Conservation (phyloP, 345 rosid species). For the Syzygium aromaticum region DNA sequence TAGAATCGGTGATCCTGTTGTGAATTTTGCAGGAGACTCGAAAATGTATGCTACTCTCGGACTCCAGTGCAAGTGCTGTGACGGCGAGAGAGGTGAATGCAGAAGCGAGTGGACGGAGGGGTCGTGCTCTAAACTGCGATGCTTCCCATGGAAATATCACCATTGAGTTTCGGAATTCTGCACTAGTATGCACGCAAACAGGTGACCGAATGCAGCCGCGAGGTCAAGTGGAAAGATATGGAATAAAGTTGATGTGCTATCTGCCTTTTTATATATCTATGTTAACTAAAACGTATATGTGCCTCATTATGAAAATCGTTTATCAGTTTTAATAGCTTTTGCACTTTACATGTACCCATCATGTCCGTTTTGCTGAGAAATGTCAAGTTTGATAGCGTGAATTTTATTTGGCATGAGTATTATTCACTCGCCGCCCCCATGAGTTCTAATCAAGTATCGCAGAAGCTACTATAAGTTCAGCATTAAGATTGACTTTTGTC, state of each 20-base stretch:
- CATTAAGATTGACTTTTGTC: neutral
- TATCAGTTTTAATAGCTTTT: neutral
- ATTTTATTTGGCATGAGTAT: neutral
- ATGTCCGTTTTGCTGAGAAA: neutral
- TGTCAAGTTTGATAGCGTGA: neutral
- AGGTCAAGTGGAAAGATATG: neutral
- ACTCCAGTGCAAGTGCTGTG: slow-evolving; percentile 40
- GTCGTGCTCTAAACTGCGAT: slow-evolving; percentile 27
- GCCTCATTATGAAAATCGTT: neutral
- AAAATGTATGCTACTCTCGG: slow-evolving; percentile 19
- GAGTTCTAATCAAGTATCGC: neutral
- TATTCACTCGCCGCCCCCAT: neutral
- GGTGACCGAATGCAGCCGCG: neutral
- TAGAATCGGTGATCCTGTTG: neutral
- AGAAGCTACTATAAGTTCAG: neutral
- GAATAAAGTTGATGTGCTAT: neutral
- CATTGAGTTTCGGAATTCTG: neutral
- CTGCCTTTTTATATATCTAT: neutral
- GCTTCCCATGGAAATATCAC: slow-evolving; percentile 33
- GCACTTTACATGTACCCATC: neutral
- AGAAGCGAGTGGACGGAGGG: slow-evolving; percentile 18
- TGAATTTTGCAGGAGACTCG: slow-evolving; percentile 10
- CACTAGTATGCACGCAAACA: neutral
- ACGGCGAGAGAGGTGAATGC: slow-evolving; percentile 30
- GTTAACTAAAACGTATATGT: neutral